Percentiles rank a stretch among this genome's conserved stretches.
phyloP scores from a whole-genome alignment of 2,329 filamentous ascomycete species.

The Microsporum audouinii region DNA sequence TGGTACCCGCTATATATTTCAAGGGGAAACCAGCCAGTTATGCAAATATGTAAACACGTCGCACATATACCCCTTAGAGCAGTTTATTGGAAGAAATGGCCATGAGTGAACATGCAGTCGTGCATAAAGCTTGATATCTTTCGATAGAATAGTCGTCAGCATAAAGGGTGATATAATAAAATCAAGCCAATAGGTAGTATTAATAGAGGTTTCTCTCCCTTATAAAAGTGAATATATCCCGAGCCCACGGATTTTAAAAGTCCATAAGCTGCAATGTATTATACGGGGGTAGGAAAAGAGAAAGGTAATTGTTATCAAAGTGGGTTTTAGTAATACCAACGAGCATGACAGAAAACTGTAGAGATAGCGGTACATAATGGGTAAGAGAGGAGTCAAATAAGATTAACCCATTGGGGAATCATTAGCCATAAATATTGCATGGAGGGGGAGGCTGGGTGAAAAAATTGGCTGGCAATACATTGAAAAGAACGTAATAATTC shows the following conservation, averaged over 20 bases:
- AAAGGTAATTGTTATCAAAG: not conserved
- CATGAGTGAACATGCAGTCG: not conserved
- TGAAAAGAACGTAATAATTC: not conserved
- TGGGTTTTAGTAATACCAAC: not conserved
- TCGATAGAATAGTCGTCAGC: not conserved
- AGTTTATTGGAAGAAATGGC: not conserved
- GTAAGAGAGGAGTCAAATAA: not conserved
- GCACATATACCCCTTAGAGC: not conserved
- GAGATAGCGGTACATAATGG: not conserved
- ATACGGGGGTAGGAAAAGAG: constrained; percentile 9
- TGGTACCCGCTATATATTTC: not conserved
- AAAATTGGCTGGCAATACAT: constrained; percentile 20
- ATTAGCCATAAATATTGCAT: constrained; percentile 13
- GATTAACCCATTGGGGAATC: constrained; percentile 12
- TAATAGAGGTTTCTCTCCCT: too few species aligned
- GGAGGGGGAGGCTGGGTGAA: constrained; percentile 15
- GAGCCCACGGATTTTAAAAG: too few species aligned
- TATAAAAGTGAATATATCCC: too few species aligned
- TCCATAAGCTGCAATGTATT: constrained; percentile 6
- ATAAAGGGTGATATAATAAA: not conserved
- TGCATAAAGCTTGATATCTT: not conserved
- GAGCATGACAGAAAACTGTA: not conserved
- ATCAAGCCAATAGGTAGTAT: not conserved
- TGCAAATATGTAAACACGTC: not conserved
- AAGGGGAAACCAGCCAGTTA: not conserved